phyloP scores from a whole-genome alignment of 768 basidiomycete species.

The Pleurotus eryngii region DNA sequence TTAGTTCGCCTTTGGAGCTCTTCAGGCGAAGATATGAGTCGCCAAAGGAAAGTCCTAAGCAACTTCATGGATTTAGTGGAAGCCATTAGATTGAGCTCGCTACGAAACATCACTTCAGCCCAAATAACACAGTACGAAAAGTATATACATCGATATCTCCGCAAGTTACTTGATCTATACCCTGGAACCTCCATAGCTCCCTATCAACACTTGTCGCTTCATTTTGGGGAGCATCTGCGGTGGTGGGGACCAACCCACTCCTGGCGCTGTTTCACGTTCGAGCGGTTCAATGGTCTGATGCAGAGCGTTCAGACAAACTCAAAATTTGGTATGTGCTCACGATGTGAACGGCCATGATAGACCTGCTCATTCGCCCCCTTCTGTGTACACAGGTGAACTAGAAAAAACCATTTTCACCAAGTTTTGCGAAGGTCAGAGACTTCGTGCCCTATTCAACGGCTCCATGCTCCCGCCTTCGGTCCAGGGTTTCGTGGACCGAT shows the following conservation, averaged over 20 bases:
- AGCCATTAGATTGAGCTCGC: conserved; percentile 28
- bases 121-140: conserved; percentile 21
- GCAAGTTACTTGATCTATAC: conserved; percentile 24
- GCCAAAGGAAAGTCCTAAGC: conserved; percentile 17
- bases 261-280: conserved; percentile 21
- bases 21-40: not conserved
- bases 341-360: not conserved
- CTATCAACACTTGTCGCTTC: conserved; percentile 39
- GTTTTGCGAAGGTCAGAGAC: conserved; percentile 21
- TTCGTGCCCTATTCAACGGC: conserved; percentile 12
- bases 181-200: conserved; percentile 22
- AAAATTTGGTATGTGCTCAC: conserved; percentile 24
- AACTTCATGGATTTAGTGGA: conserved; percentile 34
- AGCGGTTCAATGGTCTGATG: conserved; percentile 27
- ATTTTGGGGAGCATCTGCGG: conserved; percentile 26
- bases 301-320: conserved; percentile 26
- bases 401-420: conserved; percentile 23
- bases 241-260: conserved; percentile 32
- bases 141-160: conserved; percentile 30
- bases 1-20: conserved; percentile 32
- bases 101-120: conserved; percentile 15
- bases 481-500: not conserved
- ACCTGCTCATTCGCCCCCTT: too few relatives aligned
- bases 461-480: not conserved
- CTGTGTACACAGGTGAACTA: conserved; percentile 19